Evolutionary conservation across 75 land plant genomes (phyloP).

Genomic region (Ceratopteris richardii): DNA sequence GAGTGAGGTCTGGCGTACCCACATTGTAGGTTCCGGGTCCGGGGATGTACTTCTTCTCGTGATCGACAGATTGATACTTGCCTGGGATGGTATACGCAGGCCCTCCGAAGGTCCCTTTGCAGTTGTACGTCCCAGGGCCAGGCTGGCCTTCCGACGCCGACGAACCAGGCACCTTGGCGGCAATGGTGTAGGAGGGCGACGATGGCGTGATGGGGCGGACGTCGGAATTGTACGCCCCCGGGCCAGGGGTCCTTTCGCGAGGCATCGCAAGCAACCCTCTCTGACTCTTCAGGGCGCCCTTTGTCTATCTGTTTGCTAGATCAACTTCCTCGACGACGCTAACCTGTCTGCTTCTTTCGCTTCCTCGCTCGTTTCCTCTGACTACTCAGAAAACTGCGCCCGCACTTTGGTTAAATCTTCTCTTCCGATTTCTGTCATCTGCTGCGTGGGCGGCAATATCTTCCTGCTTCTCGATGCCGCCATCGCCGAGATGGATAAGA

Average conservation of each 20-base stretch:
- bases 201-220: slow-evolving; percentile 13
- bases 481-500: too few relatives aligned
- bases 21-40: slow-evolving; percentile 10
- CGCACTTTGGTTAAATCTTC: too few relatives aligned
- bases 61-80: neutral
- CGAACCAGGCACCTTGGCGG: neutral
- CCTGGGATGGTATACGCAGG: slow-evolving; percentile 11
- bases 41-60: slow-evolving; percentile 4
- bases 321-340: neutral
- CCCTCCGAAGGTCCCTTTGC: neutral
- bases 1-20: slow-evolving; percentile 1
- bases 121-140: slow-evolving; percentile 12
- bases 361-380: neutral
- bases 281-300: neutral
- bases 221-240: slow-evolving; percentile 15
- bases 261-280: slow-evolving; percentile 1
- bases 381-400: too few relatives aligned
- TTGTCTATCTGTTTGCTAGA: neutral
- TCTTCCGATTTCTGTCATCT: too few relatives aligned
- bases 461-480: too few relatives aligned
- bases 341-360: neutral
- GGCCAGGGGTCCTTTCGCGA: slow-evolving; percentile 14
- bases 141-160: slow-evolving; percentile 1
- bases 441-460: too few relatives aligned
- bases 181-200: slow-evolving; percentile 16